Percentiles rank a stretch among this genome's conserved stretches.
These are phyloP conservation scores for Priceomyces medius DNA, from an alignment of 805 yeast species.

Conservation along the genomic window DNA sequence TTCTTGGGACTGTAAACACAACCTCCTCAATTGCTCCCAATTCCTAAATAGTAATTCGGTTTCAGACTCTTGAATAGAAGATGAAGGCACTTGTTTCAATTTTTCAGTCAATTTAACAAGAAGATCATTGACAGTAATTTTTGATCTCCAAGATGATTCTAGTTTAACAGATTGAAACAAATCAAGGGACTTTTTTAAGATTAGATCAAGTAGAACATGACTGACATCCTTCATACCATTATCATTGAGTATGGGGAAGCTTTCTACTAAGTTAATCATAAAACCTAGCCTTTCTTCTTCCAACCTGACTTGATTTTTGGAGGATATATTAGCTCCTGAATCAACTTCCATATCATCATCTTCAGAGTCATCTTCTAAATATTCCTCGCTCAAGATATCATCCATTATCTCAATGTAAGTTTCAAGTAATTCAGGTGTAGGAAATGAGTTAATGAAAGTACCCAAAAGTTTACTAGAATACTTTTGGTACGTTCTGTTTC, in stretches of 20 bases:
- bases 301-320: constrained; percentile 41
- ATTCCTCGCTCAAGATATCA: constrained; percentile 37
- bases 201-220: constrained; percentile 22
- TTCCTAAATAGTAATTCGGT: constrained; percentile 17
- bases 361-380: constrained; percentile 29
- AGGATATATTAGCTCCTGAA: constrained; percentile 25
- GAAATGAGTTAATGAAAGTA: constrained; percentile 42
- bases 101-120: constrained; percentile 21
- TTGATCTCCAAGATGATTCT: constrained; percentile 62
- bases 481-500: constrained; percentile 62
- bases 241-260: constrained; percentile 18
- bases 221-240: background rate
- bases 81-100: constrained; percentile 4
- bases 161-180: constrained; percentile 25
- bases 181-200: constrained; percentile 18
- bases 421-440: constrained; percentile 29
- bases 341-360: constrained; percentile 31
- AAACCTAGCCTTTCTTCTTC: constrained; percentile 48
- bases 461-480: constrained; percentile 56
- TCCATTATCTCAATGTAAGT: constrained; percentile 38
- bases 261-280: constrained; percentile 33
- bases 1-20: constrained; percentile 37
- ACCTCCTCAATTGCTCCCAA: constrained; percentile 22
- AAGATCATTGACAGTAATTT: constrained; percentile 45
- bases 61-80: constrained; percentile 9